Conservation (phyloP, 495 filamentous ascomycete genomes). For the Neurospora sp. region DNA sequence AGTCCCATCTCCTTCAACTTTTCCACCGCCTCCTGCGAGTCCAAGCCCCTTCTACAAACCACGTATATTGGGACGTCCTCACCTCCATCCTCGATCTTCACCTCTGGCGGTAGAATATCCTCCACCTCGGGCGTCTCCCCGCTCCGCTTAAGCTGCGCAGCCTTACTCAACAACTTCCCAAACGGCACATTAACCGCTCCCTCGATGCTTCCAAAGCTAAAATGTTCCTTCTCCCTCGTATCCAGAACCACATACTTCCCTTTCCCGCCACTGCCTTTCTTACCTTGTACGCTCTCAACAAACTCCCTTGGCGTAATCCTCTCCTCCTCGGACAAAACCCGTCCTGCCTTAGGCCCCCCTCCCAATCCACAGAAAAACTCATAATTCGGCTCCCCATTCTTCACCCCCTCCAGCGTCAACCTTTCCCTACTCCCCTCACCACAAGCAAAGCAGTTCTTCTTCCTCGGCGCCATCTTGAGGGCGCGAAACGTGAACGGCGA, state of each 20-base stretch:
- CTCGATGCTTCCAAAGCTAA: slow-evolving; percentile 63
- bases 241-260: slow-evolving; percentile 57
- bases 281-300: slow-evolving; percentile 13
- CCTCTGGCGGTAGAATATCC: slow-evolving; percentile 1
- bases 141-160: slow-evolving; percentile 13
- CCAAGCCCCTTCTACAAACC: slow-evolving; percentile 79
- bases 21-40: slow-evolving; percentile 71
- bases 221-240: slow-evolving; percentile 75
- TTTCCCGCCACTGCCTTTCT: background rate
- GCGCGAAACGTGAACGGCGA: slow-evolving; percentile 58
- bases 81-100: background rate
- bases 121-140: slow-evolving; percentile 1
- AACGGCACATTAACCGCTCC: slow-evolving; percentile 74
- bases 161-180: slow-evolving; percentile 39
- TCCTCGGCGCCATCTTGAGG: slow-evolving; percentile 57
- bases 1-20: slow-evolving; percentile 59
- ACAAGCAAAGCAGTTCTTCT: slow-evolving; percentile 65
- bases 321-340: slow-evolving; percentile 68
- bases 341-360: slow-evolving; percentile 63
- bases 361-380: slow-evolving; percentile 65
- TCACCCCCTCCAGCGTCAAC: slow-evolving; percentile 52
- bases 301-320: slow-evolving; percentile 54
- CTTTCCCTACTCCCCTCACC: slow-evolving; percentile 41
- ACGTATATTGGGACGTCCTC: slow-evolving; percentile 51
- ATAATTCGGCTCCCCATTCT: slow-evolving; percentile 61